phyloP scores from a whole-genome alignment of 1,284 basidiomycete species.

The Malassezia pachydermatis region DNA sequence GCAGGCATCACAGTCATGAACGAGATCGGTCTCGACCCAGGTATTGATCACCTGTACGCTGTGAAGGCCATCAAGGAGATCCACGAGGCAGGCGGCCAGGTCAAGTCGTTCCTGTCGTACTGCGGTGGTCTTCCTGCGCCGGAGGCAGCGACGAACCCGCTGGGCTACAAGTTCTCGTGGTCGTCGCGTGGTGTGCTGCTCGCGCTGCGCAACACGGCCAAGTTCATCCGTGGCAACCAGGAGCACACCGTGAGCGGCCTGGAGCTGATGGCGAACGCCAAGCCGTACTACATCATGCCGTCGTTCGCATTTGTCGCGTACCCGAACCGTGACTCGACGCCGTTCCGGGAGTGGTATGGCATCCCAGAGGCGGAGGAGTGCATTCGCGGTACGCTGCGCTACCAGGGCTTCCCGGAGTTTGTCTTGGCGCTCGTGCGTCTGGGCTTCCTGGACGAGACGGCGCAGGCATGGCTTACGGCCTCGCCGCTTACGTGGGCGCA shows the following conservation, averaged over 20 bases:
- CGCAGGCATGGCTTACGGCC: conserved; percentile 60
- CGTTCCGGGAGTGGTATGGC: conserved; percentile 71
- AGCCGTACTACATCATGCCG: conserved; percentile 90
- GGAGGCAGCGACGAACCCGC: conserved; percentile 79
- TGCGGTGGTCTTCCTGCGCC: conserved; percentile 93
- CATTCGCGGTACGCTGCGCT: conserved; percentile 84
- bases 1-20: conserved; percentile 94
- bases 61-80: conserved; percentile 93
- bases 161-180: conserved; percentile 99
- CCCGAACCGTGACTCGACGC: conserved; percentile 88
- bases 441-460: conserved; percentile 70
- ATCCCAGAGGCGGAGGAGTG: conserved; percentile 90
- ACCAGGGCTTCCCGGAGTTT: conserved; percentile 97
- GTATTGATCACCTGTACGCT: conserved; percentile 93
- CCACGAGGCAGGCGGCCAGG: conserved; percentile 75
- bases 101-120: conserved; percentile 90
- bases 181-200: conserved; percentile 90
- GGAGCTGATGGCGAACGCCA: conserved; percentile 53
- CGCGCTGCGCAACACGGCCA: conserved; percentile 82
- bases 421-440: conserved; percentile 76
- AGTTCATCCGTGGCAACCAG: conserved; percentile 53
- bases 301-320: conserved; percentile 94
- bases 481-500: conserved; percentile 52
- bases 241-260: conserved; percentile 37
- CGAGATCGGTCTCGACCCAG: conserved; percentile 93